These are phyloP conservation scores for Leavenworthia alabamica DNA, from an alignment of 345 rosid species.

Conservation along the genomic window DNA sequence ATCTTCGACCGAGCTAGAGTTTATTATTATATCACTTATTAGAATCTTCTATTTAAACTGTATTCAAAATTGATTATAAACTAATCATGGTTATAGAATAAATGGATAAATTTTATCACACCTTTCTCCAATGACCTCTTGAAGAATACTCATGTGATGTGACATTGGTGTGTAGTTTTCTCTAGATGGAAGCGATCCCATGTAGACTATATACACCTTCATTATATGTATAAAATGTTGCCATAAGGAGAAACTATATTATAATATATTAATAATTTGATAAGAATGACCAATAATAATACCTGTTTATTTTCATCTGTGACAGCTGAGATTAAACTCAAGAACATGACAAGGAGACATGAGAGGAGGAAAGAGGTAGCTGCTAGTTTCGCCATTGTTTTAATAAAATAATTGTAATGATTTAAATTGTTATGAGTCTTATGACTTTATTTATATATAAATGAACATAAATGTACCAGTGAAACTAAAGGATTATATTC, in stretches of 20 bases:
- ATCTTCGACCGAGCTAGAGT: conserved; percentile 22
- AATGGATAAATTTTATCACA: neutral
- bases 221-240: neutral
- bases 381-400: conserved; percentile 2
- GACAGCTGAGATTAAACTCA: conserved; percentile 1
- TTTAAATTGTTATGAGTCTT: too few species aligned
- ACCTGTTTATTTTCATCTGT: conserved; percentile 10
- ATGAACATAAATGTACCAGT: conserved; percentile 2
- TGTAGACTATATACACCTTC: conserved; percentile 23
- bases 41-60: neutral
- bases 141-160: conserved; percentile 34
- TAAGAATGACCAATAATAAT: neutral
- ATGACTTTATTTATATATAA: conserved; percentile 1
- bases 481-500: too few species aligned
- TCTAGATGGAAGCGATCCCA: conserved; percentile 24
- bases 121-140: conserved; percentile 27
- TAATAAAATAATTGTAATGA: neutral
- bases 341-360: neutral
- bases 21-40: neutral
- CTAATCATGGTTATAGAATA: too few species aligned
- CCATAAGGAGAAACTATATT: neutral
- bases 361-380: conserved; percentile 11
- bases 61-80: too few species aligned
- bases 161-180: conserved; percentile 20
- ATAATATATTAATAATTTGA: neutral